Conservation (phyloP, 257 asterid species). For the Apocynum venetum region DNA sequence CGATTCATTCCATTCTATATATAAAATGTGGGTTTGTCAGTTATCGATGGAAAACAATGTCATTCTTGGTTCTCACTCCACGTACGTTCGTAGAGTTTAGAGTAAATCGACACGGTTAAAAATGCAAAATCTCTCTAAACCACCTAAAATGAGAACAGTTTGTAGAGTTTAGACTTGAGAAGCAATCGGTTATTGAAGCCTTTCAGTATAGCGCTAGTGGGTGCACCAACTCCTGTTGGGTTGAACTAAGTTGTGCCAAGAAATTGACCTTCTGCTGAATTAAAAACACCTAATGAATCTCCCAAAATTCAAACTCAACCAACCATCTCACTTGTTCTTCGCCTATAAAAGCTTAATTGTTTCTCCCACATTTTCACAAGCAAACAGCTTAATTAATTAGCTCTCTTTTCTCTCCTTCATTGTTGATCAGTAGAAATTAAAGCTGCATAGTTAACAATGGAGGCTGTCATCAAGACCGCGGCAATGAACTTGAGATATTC, state of each 20-base stretch:
- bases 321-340: conserved; percentile 31
- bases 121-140: too few species aligned
- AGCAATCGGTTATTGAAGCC: conserved; percentile 31
- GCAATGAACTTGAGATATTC: conserved; percentile 7
- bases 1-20: too few species aligned
- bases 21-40: too few species aligned
- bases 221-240: conserved; percentile 55
- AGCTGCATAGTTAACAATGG: conserved; percentile 25
- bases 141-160: not conserved
- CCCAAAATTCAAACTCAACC: conserved; percentile 38
- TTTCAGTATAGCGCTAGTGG: conserved; percentile 47
- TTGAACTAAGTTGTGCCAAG: conserved; percentile 28
- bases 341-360: conserved; percentile 34
- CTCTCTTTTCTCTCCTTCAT: not conserved
- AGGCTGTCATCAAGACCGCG: not conserved
- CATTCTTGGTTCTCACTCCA: too few species aligned
- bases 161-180: conserved; percentile 25
- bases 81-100: too few species aligned
- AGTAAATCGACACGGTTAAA: too few species aligned
- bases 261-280: conserved; percentile 22
- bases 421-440: too few species aligned
- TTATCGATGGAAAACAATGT: too few species aligned
- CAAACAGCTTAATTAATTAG: conserved; percentile 4
- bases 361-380: conserved; percentile 30
- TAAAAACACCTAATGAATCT: conserved; percentile 36